Percentiles rank a stretch among this genome's conserved stretches.
phyloP scores from a whole-genome alignment of 106 monocot genomes.

The Iris macrosiphon region DNA sequence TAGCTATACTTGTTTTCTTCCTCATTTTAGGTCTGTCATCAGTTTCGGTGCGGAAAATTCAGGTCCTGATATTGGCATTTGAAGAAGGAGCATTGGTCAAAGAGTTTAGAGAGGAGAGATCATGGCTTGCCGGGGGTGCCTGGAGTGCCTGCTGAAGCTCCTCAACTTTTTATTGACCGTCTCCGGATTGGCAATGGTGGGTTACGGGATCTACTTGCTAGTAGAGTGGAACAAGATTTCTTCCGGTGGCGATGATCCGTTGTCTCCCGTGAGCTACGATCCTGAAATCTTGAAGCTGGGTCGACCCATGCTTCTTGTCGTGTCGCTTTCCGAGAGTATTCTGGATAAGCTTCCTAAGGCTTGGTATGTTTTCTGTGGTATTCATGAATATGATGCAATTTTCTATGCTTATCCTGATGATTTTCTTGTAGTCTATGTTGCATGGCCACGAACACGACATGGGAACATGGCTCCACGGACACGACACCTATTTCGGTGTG shows the following conservation, averaged over 20 bases:
- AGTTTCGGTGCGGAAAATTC: too few species aligned
- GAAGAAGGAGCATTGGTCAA: too few species aligned
- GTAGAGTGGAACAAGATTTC: constrained; percentile 49
- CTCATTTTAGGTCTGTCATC: too few species aligned
- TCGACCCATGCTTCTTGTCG: constrained; percentile 45
- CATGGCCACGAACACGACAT: too few species aligned
- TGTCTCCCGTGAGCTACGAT: constrained; percentile 10
- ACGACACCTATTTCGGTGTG: too few species aligned
- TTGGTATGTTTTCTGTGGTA: constrained; percentile 64
- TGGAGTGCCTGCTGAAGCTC: constrained; percentile 71
- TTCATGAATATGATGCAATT: background rate
- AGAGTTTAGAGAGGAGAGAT: too few species aligned
- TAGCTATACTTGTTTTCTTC: too few species aligned
- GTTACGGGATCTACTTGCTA: constrained; percentile 67
- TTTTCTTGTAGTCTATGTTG: too few species aligned
- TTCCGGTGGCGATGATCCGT: constrained; percentile 15
- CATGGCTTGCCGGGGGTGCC: constrained; percentile 69
- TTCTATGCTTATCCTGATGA: background rate
- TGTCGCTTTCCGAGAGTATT: constrained; percentile 36
- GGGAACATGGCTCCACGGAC: too few species aligned
- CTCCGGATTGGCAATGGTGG: constrained; percentile 67
- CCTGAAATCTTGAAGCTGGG: constrained; percentile 39
- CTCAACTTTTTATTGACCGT: constrained; percentile 61
- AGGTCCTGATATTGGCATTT: too few species aligned
- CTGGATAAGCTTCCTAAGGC: constrained; percentile 56